Evolutionary conservation across 106 monocot genomes (phyloP).

Genomic region (Ottelia alismoides): DNA sequence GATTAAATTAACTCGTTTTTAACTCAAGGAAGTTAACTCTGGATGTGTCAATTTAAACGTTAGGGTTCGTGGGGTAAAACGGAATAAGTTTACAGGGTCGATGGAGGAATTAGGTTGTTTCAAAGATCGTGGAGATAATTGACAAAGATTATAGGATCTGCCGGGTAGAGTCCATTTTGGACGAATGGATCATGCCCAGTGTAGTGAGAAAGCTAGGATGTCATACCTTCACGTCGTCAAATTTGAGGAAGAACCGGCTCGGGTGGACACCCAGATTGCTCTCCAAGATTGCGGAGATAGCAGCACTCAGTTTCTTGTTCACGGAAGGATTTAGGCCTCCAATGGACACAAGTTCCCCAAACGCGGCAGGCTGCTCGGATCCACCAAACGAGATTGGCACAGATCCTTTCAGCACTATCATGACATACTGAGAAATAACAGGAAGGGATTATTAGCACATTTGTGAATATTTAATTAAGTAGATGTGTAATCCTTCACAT

Average conservation of each 20-base stretch:
- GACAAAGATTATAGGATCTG: conserved; percentile 2
- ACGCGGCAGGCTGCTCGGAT: conserved; percentile 65
- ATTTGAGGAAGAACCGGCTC: conserved; percentile 44
- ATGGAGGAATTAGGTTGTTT: too few species aligned
- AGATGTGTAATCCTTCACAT: too few species aligned
- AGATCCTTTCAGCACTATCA: conserved; percentile 90
- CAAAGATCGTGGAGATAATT: too few species aligned
- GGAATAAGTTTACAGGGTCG: too few species aligned
- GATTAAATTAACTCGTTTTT: too few species aligned
- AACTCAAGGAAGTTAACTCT: too few species aligned
- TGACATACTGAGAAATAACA: conserved; percentile 91
- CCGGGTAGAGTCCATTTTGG: conserved; percentile 22
- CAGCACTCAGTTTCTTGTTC: conserved; percentile 87
- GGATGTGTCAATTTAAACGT: too few species aligned
- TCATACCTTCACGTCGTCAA: conserved; percentile 44
- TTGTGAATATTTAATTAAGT: too few species aligned
- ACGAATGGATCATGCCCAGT: conserved; percentile 26
- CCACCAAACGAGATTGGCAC: conserved; percentile 84
- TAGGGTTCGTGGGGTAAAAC: too few species aligned
- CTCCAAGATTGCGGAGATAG: conserved; percentile 55
- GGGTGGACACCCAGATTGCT: conserved; percentile 64
- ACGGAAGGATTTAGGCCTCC: conserved; percentile 56
- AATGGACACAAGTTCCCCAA: conserved; percentile 87
- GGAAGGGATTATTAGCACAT: too few species aligned
- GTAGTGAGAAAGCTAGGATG: background rate